These are phyloP conservation scores for Globisporangium viniferum DNA, from an alignment of 352 stramenopile species.

Conservation along the genomic window DNA sequence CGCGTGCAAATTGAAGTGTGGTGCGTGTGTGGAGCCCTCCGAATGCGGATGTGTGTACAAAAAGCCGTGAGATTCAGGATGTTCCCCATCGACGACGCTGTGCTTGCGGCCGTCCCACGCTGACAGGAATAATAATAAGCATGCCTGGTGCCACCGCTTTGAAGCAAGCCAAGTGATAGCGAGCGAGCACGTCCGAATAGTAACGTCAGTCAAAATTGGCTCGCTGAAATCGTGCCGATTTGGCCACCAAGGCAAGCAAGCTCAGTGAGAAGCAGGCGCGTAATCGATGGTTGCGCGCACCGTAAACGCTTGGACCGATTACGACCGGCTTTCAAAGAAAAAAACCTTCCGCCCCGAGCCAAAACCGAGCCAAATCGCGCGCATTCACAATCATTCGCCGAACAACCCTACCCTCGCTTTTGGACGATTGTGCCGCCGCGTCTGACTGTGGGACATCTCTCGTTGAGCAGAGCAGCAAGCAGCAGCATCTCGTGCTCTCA, in stretches of 20 bases:
- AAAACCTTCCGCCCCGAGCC: constrained; percentile 1
- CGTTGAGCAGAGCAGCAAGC: background rate
- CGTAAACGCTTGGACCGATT: background rate
- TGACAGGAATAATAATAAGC: no score
- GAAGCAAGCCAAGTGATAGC: no score
- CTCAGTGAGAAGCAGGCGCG: background rate
- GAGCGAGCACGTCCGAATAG: no score
- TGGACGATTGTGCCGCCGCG: background rate
- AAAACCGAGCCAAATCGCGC: background rate
- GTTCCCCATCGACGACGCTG: no score
- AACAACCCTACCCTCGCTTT: background rate
- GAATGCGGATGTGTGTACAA: no score
- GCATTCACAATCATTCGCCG: background rate
- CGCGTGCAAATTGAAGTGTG: background rate
- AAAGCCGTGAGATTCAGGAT: no score
- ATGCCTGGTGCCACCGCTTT: no score
- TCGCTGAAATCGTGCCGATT: no score
- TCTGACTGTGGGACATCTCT: background rate
- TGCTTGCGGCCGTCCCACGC: no score
- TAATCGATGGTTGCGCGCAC: background rate
- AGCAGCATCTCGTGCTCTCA: background rate
- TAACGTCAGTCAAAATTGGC: no score
- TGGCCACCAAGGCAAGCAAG: background rate
- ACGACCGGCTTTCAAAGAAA: background rate
- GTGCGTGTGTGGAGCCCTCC: background rate